Evolutionary conservation across 2,329 filamentous ascomycete genomes (phyloP).

Genomic region (Triangularia setosa): DNA sequence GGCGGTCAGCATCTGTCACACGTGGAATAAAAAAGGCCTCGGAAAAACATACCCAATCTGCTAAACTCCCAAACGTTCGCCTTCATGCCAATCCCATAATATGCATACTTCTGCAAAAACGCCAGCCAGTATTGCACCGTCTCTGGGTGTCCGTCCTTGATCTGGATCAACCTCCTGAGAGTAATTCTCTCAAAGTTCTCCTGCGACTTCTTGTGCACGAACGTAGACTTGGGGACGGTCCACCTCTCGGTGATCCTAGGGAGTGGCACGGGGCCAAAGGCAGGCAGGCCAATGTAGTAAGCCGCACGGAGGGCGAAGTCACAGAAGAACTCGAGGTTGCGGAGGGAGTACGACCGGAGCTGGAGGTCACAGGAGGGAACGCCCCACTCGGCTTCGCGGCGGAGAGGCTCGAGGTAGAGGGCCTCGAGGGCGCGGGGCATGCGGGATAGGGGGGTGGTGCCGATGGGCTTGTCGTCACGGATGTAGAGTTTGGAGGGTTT

Average conservation of each 20-base stretch:
- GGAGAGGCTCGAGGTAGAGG: slow-evolving; percentile 79
- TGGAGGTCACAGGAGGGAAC: slow-evolving; percentile 88
- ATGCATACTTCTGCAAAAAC: slow-evolving; percentile 86
- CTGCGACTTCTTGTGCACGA: slow-evolving; percentile 95
- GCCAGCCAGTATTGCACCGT: slow-evolving; percentile 88
- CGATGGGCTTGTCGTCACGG: not conserved
- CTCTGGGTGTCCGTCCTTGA: slow-evolving; percentile 86
- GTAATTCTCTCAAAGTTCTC: slow-evolving; percentile 97
- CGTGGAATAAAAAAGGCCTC: slow-evolving; percentile 1
- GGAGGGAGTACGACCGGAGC: slow-evolving; percentile 82
- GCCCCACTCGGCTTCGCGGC: slow-evolving; percentile 67
- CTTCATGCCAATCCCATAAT: slow-evolving; percentile 98
- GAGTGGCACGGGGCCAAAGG: slow-evolving; percentile 79
- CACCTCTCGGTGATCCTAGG: slow-evolving; percentile 86
- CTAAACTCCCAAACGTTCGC: slow-evolving; percentile 93
- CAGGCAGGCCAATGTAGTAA: slow-evolving; percentile 86
- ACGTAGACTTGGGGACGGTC: slow-evolving; percentile 85
- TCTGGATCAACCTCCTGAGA: slow-evolving; percentile 79
- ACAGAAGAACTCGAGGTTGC: slow-evolving; percentile 88
- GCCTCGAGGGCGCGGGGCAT: slow-evolving; percentile 79
- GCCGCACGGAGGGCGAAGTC: slow-evolving; percentile 93
- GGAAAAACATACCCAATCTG: slow-evolving; percentile 54
- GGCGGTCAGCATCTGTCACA: not conserved
- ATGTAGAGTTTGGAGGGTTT: not conserved
- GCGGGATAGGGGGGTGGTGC: slow-evolving; percentile 38